These are phyloP conservation scores for Linum usitatissimum DNA, from an alignment of 345 rosid species.

Conservation along the genomic window DNA sequence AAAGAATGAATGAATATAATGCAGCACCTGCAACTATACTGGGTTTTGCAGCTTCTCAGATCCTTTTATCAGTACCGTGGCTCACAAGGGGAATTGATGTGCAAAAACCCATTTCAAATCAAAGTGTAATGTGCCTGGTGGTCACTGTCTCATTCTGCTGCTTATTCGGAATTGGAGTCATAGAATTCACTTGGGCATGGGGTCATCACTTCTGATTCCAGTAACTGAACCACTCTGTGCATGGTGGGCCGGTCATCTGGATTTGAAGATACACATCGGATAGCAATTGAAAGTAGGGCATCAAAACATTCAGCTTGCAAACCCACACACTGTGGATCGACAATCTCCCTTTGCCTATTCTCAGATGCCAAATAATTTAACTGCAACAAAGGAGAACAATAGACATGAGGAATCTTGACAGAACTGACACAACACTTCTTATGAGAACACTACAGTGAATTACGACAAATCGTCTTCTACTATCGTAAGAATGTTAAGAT, in stretches of 20 bases:
- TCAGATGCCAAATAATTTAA: constrained; percentile 65
- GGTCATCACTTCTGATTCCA: constrained; percentile 95
- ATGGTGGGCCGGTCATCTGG: constrained; percentile 91
- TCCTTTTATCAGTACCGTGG: constrained; percentile 9
- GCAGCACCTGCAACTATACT: constrained; percentile 12
- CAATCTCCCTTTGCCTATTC: constrained; percentile 60
- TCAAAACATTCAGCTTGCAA: constrained; percentile 67
- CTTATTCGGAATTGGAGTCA: constrained; percentile 81
- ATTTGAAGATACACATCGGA: constrained; percentile 60
- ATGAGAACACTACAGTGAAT: not conserved
- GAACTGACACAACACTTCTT: not conserved
- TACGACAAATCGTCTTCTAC: not conserved
- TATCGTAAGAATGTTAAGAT: not conserved
- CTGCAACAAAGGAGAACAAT: constrained; percentile 35
- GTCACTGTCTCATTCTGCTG: constrained; percentile 3
- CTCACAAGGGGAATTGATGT: constrained; percentile 4
- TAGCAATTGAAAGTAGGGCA: constrained; percentile 73
- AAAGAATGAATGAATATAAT: constrained; percentile 32
- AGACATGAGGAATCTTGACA: not conserved
- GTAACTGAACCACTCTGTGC: constrained; percentile 90
- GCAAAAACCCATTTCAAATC: constrained; percentile 3
- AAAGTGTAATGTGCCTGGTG: constrained; percentile 7
- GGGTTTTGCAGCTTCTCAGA: constrained; percentile 18
- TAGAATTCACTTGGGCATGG: constrained; percentile 98
- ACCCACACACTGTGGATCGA: constrained; percentile 63